Base-by-base conservation (phyloP, 2,329 filamentous ascomycete genomes). In the Sphaerulina musiva region DNA sequence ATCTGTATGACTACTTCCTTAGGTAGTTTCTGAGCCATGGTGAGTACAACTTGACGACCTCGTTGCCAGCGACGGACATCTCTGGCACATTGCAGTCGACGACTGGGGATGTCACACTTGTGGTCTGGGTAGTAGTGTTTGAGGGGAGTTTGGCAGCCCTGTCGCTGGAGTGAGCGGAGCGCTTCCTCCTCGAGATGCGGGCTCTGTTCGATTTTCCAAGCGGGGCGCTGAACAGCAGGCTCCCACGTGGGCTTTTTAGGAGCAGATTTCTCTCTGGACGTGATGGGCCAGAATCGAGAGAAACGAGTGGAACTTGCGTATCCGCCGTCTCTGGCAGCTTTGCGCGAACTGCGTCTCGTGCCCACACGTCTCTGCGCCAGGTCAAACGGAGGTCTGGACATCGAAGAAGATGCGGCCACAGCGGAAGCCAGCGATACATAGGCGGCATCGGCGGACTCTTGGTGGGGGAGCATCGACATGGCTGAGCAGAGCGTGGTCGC, bases 1-100 rank as follows among this genome's bases (percentile, higher is more conserved):
- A 59, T 54, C 29, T 51, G 39, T 14, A 59, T 44, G n/a, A 50
- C 47, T 11, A 59, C 51, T 42, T 59, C 56, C 14, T 56, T 55
- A 11, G 53, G 53, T 14, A 59, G 32, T 32, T 46, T 54, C 5
- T 44, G 48, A 5, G 53, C 53, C 32, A 59, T 54, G 39, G 39
- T 42, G 17, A 51, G 6, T 8, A 59, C 45, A 3, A 56, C 8
- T 6, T 46, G 45, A 17, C 56, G 50, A 40, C 53, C 29, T 31
- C 40, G 47, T n/a, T 56, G 44, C 56, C 53, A 56, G 12, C 53
- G 45, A 7, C 31, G 20, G 8, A 59, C 52, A 10, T 56, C 46
- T 29, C 56, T 43, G n/a, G 55, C 32, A 38, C 53, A 55, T 17
- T 56, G 11, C 14, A 59, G 51, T 38, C 53, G 56, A 10, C 44